Base-by-base conservation (phyloP, 2,329 filamentous ascomycete genomes). In the Sporothrix brasiliensis region DNA sequence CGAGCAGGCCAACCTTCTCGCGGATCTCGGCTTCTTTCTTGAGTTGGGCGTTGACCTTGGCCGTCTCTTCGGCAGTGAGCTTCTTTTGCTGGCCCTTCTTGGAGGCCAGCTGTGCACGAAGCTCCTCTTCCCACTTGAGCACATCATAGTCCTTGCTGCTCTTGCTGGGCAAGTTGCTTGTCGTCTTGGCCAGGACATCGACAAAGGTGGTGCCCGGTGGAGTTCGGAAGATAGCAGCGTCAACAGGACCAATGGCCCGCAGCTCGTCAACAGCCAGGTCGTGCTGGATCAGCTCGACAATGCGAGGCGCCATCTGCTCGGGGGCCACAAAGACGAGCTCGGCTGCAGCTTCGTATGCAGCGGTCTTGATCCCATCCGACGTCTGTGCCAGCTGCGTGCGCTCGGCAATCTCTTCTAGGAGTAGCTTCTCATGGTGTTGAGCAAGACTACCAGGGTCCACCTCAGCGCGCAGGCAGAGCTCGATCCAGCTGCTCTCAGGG, bases 101-200 rank as follows among this genome's bases (percentile, higher is more conserved):
- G 77, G 92, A 86, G n/a, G 94, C 93, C 53, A 99, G 81, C 76
- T 97, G 93, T 52, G 88, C 86, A 70, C 94, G 87, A 9, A 99
- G 85, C 74, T 99, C 95, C 78, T 94, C 91, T 80, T 99, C 95
- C 95, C 96, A 99, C 80, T 97, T 97, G 53, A 97, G 81, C 1
- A 93, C 96, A 75, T 99, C 93, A 76, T 97, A 97, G 78, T 98
- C 95, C 79, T 97, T 97, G 65, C 88, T 90, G 76, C 93, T 97
- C 81, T 97, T 98, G 80, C 93, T 91, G 3, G 93, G 89, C 2
- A 91, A 82, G 50, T 85, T 83, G 72, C 87, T 87, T 71, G 89
- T 83, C 78, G 97, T 97, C 77, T 92, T 94, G 47, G 91, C 92
- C 6, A 99, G 85, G 0, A 98, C 92, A 79, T 99, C 95, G 24